Evolutionary conservation across 768 basidiomycete genomes (phyloP), one percentile per base, ranked within the genome.

Genomic region (Suillus alpinus): DNA sequence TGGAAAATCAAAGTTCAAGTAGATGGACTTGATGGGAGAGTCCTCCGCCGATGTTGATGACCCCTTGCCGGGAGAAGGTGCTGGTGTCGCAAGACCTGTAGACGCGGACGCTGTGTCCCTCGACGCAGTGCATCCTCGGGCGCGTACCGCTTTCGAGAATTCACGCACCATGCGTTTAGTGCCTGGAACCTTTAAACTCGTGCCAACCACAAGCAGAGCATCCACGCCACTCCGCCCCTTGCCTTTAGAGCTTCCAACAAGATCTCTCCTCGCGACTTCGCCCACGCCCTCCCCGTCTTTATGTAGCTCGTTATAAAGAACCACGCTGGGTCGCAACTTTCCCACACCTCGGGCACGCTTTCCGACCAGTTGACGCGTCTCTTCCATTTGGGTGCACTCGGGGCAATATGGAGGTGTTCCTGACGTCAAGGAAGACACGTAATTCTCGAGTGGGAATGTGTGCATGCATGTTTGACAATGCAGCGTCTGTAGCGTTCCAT

Each of bases 91-190:
- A n/a, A 75, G 66, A 58, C 71, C 68, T n/a, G 72, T 69, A 13
- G 71, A 66, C 0, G 62, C 60, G 12, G 56, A 44, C 55, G 70
- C 68, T 3, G 73, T 70, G 6, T 75, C 75, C 51, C 72, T 76
- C 49, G 72, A 71, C 57, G 78, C 64, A 20, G 70, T 65, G 14
- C 73, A 66, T 3, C 78, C 76, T 46, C 86, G 80, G 8, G 83
- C 79, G 47, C 80, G 83, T 26, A 92, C 85, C 20, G 89, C 88
- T 73, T 91, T 92, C 29, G 88, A 83, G 73, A 91, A 92, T 73
- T 95, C 93, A 60, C 91, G 84, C 26, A 95, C 92, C 76, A 96
- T 92, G 65, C 91, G 81, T 74, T 94, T 95, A 50, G 94, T 95
- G 20, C 95, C 95, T 9, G 92, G 94, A 16, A 97, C 90, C 63